A percentile compares a stretch with the other conserved stretches of the same genome.
Conservation (phyloP, 257 asterid species). For the Fraxinus anomala region DNA sequence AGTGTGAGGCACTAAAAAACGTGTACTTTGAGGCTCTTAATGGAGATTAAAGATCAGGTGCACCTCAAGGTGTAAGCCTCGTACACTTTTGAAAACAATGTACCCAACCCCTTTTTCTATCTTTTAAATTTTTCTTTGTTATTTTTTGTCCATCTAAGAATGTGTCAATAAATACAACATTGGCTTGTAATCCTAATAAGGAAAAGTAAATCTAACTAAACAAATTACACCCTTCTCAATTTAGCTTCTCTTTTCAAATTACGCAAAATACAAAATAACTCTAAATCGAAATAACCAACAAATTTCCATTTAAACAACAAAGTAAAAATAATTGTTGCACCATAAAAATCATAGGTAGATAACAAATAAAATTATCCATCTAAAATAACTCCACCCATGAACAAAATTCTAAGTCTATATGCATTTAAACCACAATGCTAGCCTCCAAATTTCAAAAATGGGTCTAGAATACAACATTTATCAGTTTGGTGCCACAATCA, state of each 20-base stretch:
- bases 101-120: not conserved
- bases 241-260: not conserved
- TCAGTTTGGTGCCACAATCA: not conserved
- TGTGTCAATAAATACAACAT: not conserved
- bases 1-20: not conserved
- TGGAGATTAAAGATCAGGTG: not conserved
- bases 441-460: not conserved
- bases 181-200: not conserved
- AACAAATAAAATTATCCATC: not conserved
- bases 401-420: not conserved
- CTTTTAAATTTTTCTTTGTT: not conserved
- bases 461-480: not conserved
- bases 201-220: not conserved
- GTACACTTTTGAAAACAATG: not conserved
- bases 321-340: not conserved
- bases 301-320: not conserved
- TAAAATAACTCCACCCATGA: not conserved
- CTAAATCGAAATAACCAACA: not conserved
- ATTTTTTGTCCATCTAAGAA: not conserved
- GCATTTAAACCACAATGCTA: not conserved
- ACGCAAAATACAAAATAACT: not conserved
- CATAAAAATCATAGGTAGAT: not conserved
- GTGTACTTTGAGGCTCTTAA: not conserved
- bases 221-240: not conserved
- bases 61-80: not conserved